Base-by-base conservation (phyloP, 2,329 filamentous ascomycete genomes). In the Hymenoscyphus scutula region DNA sequence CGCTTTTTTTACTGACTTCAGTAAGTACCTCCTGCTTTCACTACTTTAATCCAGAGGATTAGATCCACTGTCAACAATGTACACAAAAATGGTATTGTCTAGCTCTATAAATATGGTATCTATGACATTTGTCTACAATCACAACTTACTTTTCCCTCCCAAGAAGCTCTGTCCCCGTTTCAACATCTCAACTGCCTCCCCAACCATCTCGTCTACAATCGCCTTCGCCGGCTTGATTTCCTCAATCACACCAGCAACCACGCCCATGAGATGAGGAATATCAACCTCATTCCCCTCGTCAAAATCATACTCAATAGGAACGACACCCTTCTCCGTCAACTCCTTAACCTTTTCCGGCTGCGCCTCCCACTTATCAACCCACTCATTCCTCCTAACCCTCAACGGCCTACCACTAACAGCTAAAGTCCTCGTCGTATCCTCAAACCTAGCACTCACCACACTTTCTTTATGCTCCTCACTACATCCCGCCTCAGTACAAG, bases 171-270 rank as follows among this genome's bases (percentile, higher is more conserved):
- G 78, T 3, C 87, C 89, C 30, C 81, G 73, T 74, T 80, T 85
- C 70, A 96, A 73, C 80, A 89, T 85, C 1, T 84, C 81, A 8
- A 87, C 86, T 1, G 91, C 91, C 74, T 93, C 88, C 23, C 78
- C 77, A 10, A 97, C 90, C 92, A 98, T 97, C 68, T 96, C 92
- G 64, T 87, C 84, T n/a, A 98, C 87, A 78, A 98, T 97, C 67
- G 88, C 83, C 55, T 80, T 84, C 0, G 94, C 94, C 0, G 93
- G 92, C 79, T 95, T 87, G 64, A 97, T 85, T 68, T 88, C 86
- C 37, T 79, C 76, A 62, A 97, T 90, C 1, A 88, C 83, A 1
- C 90, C 93, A 0, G 92, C 90, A 8, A 97, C 93, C 78, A 97
- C 92, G 1, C 94, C 94, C 94, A 97, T 97, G 72, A 97, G 74